phyloP scores from a whole-genome alignment of 2,329 filamentous ascomycete species.

The Fusarium multiceps region DNA sequence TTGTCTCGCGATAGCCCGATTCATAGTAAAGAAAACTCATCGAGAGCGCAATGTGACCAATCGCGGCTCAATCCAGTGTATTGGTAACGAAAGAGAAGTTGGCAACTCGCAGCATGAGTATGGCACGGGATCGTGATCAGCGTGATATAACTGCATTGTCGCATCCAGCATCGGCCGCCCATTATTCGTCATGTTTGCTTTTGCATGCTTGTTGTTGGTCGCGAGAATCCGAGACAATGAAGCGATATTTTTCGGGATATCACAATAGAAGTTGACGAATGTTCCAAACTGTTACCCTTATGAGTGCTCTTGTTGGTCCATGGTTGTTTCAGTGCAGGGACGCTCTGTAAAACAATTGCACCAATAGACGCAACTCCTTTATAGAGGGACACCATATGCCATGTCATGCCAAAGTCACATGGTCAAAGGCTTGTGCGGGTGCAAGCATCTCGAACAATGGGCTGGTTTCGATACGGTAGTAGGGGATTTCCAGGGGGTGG shows the following conservation, averaged over 20 bases:
- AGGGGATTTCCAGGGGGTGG: conserved; percentile 14
- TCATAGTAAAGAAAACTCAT: background rate
- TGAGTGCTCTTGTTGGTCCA: background rate
- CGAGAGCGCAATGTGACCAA: conserved; percentile 1
- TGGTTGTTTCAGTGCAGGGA: background rate
- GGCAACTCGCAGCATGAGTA: background rate
- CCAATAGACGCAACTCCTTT: conserved; percentile 29
- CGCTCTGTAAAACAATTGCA: background rate
- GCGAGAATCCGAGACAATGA: background rate
- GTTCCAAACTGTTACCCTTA: background rate
- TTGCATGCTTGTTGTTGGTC: background rate
- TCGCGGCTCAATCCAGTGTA: conserved; percentile 5
- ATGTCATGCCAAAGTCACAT: conserved; percentile 43
- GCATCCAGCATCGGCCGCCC: background rate
- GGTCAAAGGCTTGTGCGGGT: conserved; percentile 41
- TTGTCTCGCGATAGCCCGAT: conserved; percentile 21
- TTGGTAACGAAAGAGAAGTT: conserved; percentile 26
- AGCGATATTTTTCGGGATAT: background rate
- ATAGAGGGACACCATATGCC: conserved; percentile 17
- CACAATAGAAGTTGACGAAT: background rate
- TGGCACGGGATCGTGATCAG: conserved; percentile 18
- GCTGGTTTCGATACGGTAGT: background rate
- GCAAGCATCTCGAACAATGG: conserved; percentile 33
- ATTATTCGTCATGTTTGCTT: background rate
- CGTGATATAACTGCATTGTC: conserved; percentile 5